These are phyloP conservation scores for Annulohypoxylon stygium DNA, from an alignment of 495 filamentous ascomycete species.

Conservation along the genomic window DNA sequence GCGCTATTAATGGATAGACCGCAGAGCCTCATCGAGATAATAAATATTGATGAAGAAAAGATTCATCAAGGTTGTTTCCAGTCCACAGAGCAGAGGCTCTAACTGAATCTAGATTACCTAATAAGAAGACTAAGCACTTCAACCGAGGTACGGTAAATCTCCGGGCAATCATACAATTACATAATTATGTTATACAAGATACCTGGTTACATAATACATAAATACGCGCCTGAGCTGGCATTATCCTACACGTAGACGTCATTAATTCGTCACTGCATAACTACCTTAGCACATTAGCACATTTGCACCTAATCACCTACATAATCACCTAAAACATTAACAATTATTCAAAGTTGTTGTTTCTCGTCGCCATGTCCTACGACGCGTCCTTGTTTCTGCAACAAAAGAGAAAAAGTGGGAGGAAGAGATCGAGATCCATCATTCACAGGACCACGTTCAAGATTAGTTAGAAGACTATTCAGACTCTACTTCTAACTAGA, in stretches of 20 bases:
- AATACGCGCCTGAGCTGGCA: constrained; percentile 12
- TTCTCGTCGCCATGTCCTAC: constrained; percentile 23
- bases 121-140: too few relatives aligned
- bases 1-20: not conserved
- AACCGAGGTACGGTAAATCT: not conserved
- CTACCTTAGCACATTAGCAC: not conserved
- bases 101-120: too few relatives aligned
- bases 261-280: constrained; percentile 40
- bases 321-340: not conserved
- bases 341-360: not conserved
- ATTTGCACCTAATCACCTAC: not conserved
- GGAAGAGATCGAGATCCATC: not conserved
- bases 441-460: constrained; percentile 25
- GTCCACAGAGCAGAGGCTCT: too few relatives aligned
- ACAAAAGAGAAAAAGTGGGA: constrained; percentile 16
- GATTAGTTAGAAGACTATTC: constrained; percentile 8
- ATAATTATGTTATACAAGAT: not conserved
- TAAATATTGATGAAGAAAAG: not conserved
- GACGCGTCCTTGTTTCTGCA: constrained; percentile 5
- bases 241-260: constrained; percentile 41
- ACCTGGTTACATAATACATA: not conserved
- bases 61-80: not conserved
- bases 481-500: not conserved
- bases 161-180: not conserved
- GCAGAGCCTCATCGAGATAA: not conserved